Percentiles rank a stretch among this genome's conserved stretches.
Conservation (phyloP, 1,284 basidiomycete species). For the Blastosporella zonata region DNA sequence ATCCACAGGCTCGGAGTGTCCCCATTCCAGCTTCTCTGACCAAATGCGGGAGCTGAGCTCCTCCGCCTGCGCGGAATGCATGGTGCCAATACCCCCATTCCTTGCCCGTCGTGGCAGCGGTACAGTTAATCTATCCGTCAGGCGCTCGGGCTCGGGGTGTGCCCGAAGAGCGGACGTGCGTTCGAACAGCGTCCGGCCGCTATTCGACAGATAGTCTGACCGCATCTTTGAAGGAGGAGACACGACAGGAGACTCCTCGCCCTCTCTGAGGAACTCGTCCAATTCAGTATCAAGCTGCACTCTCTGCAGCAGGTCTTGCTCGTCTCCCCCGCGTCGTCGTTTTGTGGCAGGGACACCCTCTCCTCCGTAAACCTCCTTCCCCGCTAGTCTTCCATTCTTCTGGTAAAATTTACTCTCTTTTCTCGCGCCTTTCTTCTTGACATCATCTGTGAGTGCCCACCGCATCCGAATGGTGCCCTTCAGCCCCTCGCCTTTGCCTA, state of each 20-base stretch:
- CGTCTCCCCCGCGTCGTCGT: conserved; percentile 33
- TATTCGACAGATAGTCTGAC: conserved; percentile 53
- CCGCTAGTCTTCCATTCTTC: conserved; percentile 64
- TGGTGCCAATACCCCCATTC: conserved; percentile 16
- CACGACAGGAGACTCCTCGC: conserved; percentile 32
- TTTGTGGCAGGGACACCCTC: conserved; percentile 30
- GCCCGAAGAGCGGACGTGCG: conserved; percentile 47
- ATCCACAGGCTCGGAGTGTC: conserved; percentile 3
- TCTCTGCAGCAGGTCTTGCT: conserved; percentile 25
- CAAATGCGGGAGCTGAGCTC: conserved; percentile 16
- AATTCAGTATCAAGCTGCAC: conserved; percentile 56
- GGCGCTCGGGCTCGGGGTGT: conserved; percentile 24
- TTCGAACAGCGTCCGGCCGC: conserved; percentile 51
- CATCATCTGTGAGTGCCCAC: conserved; percentile 64
- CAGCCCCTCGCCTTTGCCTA: conserved; percentile 61
- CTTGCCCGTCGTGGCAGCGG: conserved; percentile 39
- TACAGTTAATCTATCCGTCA: conserved; percentile 40
- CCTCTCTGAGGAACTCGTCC: conserved; percentile 58
- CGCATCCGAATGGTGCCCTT: conserved; percentile 66
- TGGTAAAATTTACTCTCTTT: conserved; percentile 70
- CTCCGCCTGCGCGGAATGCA: conserved; percentile 12
- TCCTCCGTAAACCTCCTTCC: conserved; percentile 48
- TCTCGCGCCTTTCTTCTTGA: conserved; percentile 71
- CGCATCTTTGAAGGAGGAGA: conserved; percentile 63
- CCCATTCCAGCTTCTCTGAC: conserved; percentile 26